Percentiles rank a stretch among this genome's conserved stretches.
Conservation (phyloP, 495 filamentous ascomycete genomes). For the Tetracladium setigerum region DNA sequence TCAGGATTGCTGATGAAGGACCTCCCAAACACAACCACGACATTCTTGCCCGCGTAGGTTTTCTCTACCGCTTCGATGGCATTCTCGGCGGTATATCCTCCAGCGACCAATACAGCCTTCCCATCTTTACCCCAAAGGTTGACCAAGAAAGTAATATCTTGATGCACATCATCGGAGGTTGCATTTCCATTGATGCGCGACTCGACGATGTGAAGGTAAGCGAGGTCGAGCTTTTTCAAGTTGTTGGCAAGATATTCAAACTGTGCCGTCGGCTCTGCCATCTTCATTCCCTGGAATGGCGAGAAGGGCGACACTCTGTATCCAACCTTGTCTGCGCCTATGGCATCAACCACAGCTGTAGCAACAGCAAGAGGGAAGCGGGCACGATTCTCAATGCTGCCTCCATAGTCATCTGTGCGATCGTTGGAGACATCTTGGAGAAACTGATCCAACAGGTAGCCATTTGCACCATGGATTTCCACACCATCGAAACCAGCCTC, state of each 20-base stretch:
- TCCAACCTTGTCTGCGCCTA: conserved; percentile 55
- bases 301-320: conserved; percentile 60
- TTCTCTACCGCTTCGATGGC: conserved; percentile 46
- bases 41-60: conserved; percentile 43
- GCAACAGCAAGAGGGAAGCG: conserved; percentile 59
- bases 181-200: conserved; percentile 27
- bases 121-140: conserved; percentile 36
- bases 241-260: conserved; percentile 50
- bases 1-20: conserved; percentile 68
- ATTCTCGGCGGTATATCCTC: conserved; percentile 42
- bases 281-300: conserved; percentile 60
- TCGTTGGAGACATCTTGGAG: conserved; percentile 53
- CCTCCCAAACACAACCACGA: conserved; percentile 51
- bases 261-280: conserved; percentile 55
- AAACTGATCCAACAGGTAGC: conserved; percentile 73
- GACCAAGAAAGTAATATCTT: conserved; percentile 46
- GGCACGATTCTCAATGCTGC: conserved; percentile 63
- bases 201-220: conserved; percentile 61
- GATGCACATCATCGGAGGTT: conserved; percentile 27
- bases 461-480: conserved; percentile 68
- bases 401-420: conserved; percentile 60
- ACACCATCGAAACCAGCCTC: conserved; percentile 71
- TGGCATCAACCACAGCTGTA: conserved; percentile 51
- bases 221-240: conserved; percentile 47
- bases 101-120: conserved; percentile 51